Conservation (phyloP, 257 asterid species). For the Solanum raphanifolium region DNA sequence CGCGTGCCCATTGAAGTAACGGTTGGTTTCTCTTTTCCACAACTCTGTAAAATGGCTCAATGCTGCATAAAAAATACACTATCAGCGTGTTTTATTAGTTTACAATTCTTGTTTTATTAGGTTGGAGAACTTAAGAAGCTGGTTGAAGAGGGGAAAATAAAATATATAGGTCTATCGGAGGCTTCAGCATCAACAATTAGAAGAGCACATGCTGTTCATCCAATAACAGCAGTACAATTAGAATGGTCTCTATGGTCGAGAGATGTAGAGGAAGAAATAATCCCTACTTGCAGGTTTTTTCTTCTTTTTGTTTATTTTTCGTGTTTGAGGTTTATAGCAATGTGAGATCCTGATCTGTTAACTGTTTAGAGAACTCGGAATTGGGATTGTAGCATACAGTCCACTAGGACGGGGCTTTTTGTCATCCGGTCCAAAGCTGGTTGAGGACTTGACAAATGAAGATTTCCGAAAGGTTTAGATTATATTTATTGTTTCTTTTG, state of each 20-base stretch:
- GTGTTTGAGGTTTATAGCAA: neutral
- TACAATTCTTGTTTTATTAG: constrained; percentile 10
- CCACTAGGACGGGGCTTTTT: constrained; percentile 49
- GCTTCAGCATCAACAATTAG: constrained; percentile 63
- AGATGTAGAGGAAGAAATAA: constrained; percentile 51
- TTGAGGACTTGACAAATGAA: constrained; percentile 17
- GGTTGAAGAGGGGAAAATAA: constrained; percentile 67
- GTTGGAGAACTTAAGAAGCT: constrained; percentile 72
- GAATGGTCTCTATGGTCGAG: constrained; percentile 79
- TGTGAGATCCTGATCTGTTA: neutral
- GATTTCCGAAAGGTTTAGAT: constrained; percentile 29
- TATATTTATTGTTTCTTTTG: neutral
- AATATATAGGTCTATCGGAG: constrained; percentile 67
- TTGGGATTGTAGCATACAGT: constrained; percentile 47
- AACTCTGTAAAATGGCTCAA: neutral
- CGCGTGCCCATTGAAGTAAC: constrained; percentile 38
- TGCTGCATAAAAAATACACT: neutral
- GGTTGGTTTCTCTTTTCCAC: constrained; percentile 7
- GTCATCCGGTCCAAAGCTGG: constrained; percentile 27
- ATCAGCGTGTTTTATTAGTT: neutral
- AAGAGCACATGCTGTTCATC: constrained; percentile 74
- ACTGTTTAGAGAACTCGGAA: constrained; percentile 39
- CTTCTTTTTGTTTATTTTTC: neutral
- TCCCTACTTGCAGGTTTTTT: constrained; percentile 55
- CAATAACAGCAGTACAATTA: constrained; percentile 53